Conservation (phyloP, 345 rosid genomes). For the Populus euphratica region DNA sequence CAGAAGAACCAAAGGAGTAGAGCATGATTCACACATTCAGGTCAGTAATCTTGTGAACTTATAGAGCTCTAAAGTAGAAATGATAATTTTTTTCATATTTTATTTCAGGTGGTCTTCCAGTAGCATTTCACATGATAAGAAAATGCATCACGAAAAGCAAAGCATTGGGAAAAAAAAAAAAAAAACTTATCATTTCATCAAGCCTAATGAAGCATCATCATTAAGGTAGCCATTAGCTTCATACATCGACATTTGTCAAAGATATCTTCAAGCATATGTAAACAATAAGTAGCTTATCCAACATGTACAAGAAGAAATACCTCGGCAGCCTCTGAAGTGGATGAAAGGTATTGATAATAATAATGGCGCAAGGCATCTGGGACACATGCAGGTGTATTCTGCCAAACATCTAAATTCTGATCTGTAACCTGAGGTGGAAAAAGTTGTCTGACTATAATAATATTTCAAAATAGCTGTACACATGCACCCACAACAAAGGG, state of each 20-base stretch:
- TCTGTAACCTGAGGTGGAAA: conserved; percentile 70
- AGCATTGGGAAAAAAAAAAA: background rate
- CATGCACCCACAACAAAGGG: background rate
- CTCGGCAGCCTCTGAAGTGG: conserved; percentile 96
- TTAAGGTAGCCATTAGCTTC: background rate
- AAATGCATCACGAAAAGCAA: background rate
- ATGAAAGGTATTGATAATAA: conserved; percentile 94
- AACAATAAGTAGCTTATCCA: conserved; percentile 19
- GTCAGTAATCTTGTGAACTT: no score
- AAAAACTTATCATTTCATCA: background rate
- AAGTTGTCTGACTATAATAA: conserved; percentile 11
- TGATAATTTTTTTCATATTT: no score
- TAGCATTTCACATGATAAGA: no score
- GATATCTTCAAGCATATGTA: background rate
- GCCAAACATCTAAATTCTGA: conserved; percentile 88
- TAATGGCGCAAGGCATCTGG: conserved; percentile 94
- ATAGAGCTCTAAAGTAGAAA: no score
- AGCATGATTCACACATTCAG: no score
- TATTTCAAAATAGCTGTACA: background rate
- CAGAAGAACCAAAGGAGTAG: no score
- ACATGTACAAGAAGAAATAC: conserved; percentile 30
- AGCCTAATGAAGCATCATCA: background rate
- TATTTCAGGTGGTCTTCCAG: no score
- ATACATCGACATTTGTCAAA: conserved; percentile 1
- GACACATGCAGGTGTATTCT: conserved; percentile 74